Base-by-base conservation (phyloP, 805 yeast species). In the Torulaspora microellipsoides region DNA sequence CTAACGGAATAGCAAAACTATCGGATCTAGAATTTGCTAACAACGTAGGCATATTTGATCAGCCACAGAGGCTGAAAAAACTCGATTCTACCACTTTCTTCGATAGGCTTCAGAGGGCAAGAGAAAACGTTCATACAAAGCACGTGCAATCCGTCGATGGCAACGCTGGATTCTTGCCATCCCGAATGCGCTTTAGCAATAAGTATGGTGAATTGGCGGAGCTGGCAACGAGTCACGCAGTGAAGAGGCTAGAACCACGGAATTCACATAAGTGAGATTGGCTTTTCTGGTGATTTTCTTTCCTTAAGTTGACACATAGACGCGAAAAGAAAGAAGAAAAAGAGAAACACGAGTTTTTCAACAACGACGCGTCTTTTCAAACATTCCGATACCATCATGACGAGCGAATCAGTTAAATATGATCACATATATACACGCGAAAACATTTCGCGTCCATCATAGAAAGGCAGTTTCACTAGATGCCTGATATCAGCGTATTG, bases 31-130 rank as follows among this genome's bases (percentile, higher is more conserved):
- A 60, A 38, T 54, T 54, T 42, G 52, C 56, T 8, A 55, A 49
- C 39, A 48, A 58, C 43, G 53, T 60, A 8, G 57, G 55, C 3
- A 42, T 56, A 14, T 55, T 46, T 36, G 47, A 52, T 20, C 47
- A 29, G 10, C 60, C 56, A 5, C 34, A 42, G 14, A 31, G 47
- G 13, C 44, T 43, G 8, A 48, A 36, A 20, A 38, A 42, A 12
- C 29, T 38, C 3, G 40, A 39, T 10, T 30, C 51, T 8, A 31
- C 33, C 17, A 43, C 46, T 3, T 56, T 56, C 38, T 56, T 56
- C 36, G 50, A 55, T 11, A 38, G 38, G 23, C 27, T 56, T 17
- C 52, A 48, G 34, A 40, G 44, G 10, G 31, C 39, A 2, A 40
- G 56, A 39, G 52, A 43, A 31, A 44, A 34, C 34, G 45, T 46